phyloP scores from a whole-genome alignment of 2,329 filamentous ascomycete genomes.

The Calonectria pauciramosa region DNA sequence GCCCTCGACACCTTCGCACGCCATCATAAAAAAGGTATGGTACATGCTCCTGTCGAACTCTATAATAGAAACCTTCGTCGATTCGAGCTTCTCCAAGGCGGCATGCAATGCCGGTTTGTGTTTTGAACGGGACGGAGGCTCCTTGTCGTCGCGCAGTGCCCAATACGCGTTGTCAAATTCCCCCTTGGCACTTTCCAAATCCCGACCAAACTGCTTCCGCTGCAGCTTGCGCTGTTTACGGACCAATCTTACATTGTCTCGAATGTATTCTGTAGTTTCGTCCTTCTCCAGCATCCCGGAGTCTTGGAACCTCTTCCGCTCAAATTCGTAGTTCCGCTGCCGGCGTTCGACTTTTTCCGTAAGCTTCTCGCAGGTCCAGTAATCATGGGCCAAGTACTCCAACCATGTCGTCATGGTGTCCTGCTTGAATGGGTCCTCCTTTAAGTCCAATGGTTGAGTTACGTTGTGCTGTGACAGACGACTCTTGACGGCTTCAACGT shows the following conservation, averaged over 20 bases:
- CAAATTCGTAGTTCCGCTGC: not conserved
- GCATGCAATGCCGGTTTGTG: not conserved
- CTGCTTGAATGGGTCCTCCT: not conserved
- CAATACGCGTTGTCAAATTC: not conserved
- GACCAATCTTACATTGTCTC: not conserved
- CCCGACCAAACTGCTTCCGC: not conserved
- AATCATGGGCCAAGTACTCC: not conserved
- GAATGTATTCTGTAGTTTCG: not conserved
- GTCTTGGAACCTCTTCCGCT: not conserved
- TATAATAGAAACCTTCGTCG: not conserved
- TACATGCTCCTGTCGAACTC: not conserved
- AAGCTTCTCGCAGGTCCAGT: not conserved
- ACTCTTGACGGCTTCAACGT: not conserved
- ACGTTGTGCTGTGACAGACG: not conserved
- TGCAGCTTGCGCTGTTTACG: not conserved
- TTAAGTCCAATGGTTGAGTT: not conserved
- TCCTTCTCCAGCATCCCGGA: not conserved
- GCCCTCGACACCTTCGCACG: not conserved
- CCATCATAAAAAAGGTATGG: not conserved
- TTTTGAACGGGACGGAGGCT: not conserved
- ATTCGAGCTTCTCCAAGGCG: not conserved
- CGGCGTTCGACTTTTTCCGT: accelerated
- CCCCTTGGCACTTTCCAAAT: not conserved
- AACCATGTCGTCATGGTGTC: not conserved
- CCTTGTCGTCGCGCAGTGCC: not conserved